phyloP scores from a whole-genome alignment of 1,284 basidiomycete species.

The Albatrellus sp. region DNA sequence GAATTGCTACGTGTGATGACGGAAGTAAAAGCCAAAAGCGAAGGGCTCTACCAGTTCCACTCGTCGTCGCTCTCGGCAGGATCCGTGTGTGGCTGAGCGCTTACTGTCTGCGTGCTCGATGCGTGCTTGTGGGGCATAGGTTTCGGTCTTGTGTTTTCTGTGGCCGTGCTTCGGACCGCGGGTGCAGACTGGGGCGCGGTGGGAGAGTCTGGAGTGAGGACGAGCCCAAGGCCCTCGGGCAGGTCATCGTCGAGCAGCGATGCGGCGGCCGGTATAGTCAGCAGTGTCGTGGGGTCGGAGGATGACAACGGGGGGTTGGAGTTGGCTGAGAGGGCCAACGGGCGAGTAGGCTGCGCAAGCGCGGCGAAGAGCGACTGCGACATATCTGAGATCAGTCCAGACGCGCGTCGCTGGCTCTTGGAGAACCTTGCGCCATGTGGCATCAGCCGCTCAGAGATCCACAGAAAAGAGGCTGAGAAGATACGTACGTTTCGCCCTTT shows the following conservation, averaged over 20 bases:
- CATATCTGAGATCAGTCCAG: constrained; percentile 50
- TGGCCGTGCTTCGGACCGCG: constrained; percentile 6
- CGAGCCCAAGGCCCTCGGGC: constrained; percentile 11
- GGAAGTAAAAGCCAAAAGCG: not conserved
- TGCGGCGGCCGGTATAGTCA: constrained; percentile 1
- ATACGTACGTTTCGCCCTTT: constrained; percentile 37
- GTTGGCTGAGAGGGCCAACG: constrained; percentile 8
- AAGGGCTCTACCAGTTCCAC: constrained; percentile 42
- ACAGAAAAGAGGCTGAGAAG: constrained; percentile 4
- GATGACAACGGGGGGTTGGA: not conserved
- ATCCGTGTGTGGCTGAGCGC: constrained; percentile 11
- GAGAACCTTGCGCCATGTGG: constrained; percentile 30
- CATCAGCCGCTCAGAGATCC: not conserved
- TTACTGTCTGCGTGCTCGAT: not conserved
- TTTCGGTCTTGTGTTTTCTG: constrained; percentile 4
- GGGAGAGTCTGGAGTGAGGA: constrained; percentile 20
- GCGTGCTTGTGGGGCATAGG: not conserved
- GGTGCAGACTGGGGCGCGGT: constrained; percentile 7
- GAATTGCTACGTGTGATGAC: not conserved
- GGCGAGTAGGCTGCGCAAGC: constrained; percentile 23
- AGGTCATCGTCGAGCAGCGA: constrained; percentile 29
- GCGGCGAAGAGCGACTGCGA: constrained; percentile 44
- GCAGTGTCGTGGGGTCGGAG: constrained; percentile 5
- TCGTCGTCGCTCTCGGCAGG: constrained; percentile 37
- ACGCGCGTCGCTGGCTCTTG: constrained; percentile 55